A percentile compares a stretch with the other conserved stretches of the same genome.
Conservation (phyloP, 1,284 basidiomycete species). For the Mycena sp. region DNA sequence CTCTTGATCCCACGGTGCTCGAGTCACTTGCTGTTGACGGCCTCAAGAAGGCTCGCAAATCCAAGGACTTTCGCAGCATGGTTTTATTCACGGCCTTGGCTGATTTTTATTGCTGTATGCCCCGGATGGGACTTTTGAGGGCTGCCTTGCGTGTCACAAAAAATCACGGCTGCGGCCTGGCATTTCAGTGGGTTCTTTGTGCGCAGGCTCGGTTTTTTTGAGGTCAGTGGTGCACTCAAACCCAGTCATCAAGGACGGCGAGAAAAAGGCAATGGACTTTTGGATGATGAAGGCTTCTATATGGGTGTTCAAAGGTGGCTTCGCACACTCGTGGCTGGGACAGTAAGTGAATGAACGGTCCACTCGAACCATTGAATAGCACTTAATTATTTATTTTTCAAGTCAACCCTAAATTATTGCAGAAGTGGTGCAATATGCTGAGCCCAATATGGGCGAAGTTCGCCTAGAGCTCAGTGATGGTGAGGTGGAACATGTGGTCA, state of each 20-base stretch:
- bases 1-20: neutral
- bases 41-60: neutral
- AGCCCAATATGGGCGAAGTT: too few relatives aligned
- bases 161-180: neutral
- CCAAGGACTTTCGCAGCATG: neutral
- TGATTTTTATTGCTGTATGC: neutral
- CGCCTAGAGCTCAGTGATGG: too few relatives aligned
- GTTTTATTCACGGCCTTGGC: neutral
- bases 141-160: neutral
- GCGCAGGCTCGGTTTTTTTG: neutral
- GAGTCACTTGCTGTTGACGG: neutral
- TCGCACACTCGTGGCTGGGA: neutral
- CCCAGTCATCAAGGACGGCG: constrained; percentile 1
- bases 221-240: too few relatives aligned
- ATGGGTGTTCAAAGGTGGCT: neutral
- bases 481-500: too few relatives aligned
- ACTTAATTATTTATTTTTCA: neutral
- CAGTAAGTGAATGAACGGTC: neutral
- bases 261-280: neutral
- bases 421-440: too few relatives aligned
- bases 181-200: neutral
- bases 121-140: neutral
- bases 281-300: neutral
- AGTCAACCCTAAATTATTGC: constrained; percentile 9
- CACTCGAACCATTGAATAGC: neutral